Evolutionary conservation across 371 early-diverging fungal species (phyloP), one percentile per base, ranked within the genome.

Genomic region (Chytridium lagenaria): DNA sequence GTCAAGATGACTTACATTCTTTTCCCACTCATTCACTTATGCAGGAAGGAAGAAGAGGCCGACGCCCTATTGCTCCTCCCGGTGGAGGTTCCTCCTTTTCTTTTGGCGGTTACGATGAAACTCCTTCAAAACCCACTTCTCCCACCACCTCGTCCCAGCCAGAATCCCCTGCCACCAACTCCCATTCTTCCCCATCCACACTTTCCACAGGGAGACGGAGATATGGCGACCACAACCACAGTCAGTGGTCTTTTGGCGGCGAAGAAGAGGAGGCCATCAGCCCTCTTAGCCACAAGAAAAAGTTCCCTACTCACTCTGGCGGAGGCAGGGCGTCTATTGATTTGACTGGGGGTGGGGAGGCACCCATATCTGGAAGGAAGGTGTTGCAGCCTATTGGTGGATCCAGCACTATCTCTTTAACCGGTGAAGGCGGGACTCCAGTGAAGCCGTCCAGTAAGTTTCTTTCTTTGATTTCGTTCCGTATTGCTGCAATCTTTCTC

Each of bases 81-180:
- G 55, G 55, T 7, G 55, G 55, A n/a, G 55, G 55, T 23, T 52
- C 55, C 5, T 52, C 55, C 12, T 52, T 52, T 23, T 52, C 55
- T 23, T 52, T 52, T 52, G 55, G 55, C 55, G 44, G 19, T 44
- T 52, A 12, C 55, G n/a, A 12, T 12, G 26, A 26, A 12, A n/a
- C n/a, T n/a, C n/a, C n/a, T n/a, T n/a, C n/a, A n/a, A n/a, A n/a
- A n/a, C 26, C 55, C 55, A 26, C 55, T 5, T 52, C 55, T 26
- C 55, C 55, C 7, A 10, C 55, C 12, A 7, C 16, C 5, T 26
- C 55, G 5, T 23, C 12, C 12, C 26, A 12, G n/a, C 26, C 55
- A 10, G 55, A 7, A 10, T 52, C 55, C 12, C 12, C 55, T 5
- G 12, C 55, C 26, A 5, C 12, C 5, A 7, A 52, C 5, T 22